A percentile compares a stretch with the other conserved stretches of the same genome.
These are phyloP conservation scores for Lojkania enalia DNA, from an alignment of 2,329 filamentous ascomycete genomes.

Conservation along the genomic window DNA sequence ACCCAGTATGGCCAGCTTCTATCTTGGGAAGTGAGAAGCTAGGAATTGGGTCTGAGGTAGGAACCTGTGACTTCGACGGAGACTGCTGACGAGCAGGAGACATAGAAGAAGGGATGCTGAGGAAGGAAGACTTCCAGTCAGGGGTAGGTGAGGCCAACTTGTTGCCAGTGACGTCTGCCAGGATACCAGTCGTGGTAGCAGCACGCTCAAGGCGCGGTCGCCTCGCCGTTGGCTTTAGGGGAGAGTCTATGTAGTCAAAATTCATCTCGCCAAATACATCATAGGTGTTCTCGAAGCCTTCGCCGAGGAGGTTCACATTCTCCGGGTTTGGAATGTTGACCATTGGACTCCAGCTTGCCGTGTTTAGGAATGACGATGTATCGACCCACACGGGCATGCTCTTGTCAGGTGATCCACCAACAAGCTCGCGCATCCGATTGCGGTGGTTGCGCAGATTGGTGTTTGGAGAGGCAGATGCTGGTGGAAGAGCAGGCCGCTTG, in stretches of 20 bases:
- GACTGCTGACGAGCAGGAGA: slow-evolving; percentile 38
- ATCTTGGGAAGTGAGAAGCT: slow-evolving; percentile 24
- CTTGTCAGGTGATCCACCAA: slow-evolving; percentile 72
- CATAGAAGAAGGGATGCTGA: slow-evolving; percentile 40
- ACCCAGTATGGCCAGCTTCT: slow-evolving; percentile 26
- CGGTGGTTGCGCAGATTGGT: slow-evolving; percentile 90
- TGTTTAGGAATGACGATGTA: slow-evolving; percentile 49
- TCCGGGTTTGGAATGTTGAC: slow-evolving; percentile 65
- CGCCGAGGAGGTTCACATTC: slow-evolving; percentile 55
- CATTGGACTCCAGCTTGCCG: slow-evolving; percentile 63
- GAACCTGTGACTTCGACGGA: slow-evolving; percentile 36
- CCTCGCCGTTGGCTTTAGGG: slow-evolving; percentile 66
- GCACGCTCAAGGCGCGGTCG: slow-evolving; percentile 65
- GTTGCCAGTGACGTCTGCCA: slow-evolving; percentile 63
- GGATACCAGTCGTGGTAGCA: slow-evolving; percentile 61
- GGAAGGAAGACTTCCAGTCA: slow-evolving; percentile 41
- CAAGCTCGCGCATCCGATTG: slow-evolving; percentile 76
- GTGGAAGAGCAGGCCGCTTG: slow-evolving; percentile 66
- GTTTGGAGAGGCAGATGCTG: slow-evolving; percentile 84
- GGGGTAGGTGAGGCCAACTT: slow-evolving; percentile 46
- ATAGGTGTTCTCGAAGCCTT: slow-evolving; percentile 56
- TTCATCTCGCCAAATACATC: slow-evolving; percentile 63
- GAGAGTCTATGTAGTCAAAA: slow-evolving; percentile 61
- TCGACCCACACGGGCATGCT: slow-evolving; percentile 57
- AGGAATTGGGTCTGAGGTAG: slow-evolving; percentile 28